Percentiles rank a stretch among this genome's conserved stretches.
phyloP scores from a whole-genome alignment of 345 rosid genomes.

The Diplotaxis tenuifolia region DNA sequence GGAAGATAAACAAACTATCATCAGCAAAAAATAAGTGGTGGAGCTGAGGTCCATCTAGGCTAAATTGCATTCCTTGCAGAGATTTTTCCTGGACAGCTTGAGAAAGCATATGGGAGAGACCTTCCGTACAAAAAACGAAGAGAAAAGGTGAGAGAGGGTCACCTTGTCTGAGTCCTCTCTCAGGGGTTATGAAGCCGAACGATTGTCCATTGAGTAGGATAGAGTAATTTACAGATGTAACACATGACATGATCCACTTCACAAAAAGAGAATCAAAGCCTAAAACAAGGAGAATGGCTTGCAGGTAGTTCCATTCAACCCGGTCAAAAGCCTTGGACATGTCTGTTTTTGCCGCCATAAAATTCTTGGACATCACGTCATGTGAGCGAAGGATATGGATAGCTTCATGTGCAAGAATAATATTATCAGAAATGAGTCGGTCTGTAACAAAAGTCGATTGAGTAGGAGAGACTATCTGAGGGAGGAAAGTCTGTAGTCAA shows the following conservation, averaged over 20 bases:
- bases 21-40: neutral
- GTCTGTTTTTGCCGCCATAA: neutral
- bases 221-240: neutral
- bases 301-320: neutral
- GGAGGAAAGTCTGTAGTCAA: neutral
- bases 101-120: neutral
- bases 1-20: no score
- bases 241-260: neutral
- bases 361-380: neutral
- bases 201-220: neutral
- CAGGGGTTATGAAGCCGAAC: neutral
- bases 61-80: neutral
- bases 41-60: neutral
- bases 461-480: neutral
- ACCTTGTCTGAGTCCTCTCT: neutral
- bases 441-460: neutral
- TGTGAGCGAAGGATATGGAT: neutral
- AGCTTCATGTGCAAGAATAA: neutral
- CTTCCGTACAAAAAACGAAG: neutral
- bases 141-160: neutral
- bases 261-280: neutral
- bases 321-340: neutral
- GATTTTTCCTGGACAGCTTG: rapidly evolving
- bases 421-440: neutral
- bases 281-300: neutral